Conservation (phyloP, 2,329 filamentous ascomycete species). For the Fusarium sarcochroum region DNA sequence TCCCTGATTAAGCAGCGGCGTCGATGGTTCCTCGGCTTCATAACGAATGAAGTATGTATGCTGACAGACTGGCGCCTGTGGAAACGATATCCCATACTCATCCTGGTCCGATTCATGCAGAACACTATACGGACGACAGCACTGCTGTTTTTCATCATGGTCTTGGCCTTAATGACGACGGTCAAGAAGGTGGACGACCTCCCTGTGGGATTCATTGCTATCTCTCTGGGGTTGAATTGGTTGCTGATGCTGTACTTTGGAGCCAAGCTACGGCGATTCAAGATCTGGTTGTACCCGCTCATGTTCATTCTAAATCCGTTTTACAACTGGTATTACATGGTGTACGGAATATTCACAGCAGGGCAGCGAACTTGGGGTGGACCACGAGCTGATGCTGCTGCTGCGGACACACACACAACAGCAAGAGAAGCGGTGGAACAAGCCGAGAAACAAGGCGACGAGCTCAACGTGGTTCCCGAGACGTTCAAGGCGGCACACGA, state of each 20-base stretch:
- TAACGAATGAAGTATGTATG: slow-evolving; percentile 99
- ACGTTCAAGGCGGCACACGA: slow-evolving; percentile 78
- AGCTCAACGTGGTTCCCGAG: slow-evolving; percentile 90
- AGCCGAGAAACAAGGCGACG: slow-evolving; percentile 84
- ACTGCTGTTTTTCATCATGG: slow-evolving; percentile 93
- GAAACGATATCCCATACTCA: slow-evolving; percentile 89
- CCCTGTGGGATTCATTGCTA: slow-evolving; percentile 92
- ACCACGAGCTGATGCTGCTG: slow-evolving; percentile 88
- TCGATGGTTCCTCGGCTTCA: slow-evolving; percentile 96
- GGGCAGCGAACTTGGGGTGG: slow-evolving; percentile 97
- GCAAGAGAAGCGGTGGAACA: slow-evolving; percentile 87
- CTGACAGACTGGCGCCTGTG: slow-evolving; percentile 93
- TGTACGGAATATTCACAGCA: slow-evolving; percentile 95
- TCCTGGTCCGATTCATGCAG: slow-evolving; percentile 91
- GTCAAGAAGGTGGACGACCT: slow-evolving; percentile 83
- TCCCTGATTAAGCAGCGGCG: slow-evolving; percentile 94
- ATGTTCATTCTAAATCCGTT: slow-evolving; percentile 98
- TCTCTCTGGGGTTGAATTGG: slow-evolving; percentile 95
- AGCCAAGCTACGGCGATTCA: slow-evolving; percentile 86
- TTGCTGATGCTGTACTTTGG: slow-evolving; percentile 97
- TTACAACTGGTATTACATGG: slow-evolving; percentile 99
- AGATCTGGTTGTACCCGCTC: slow-evolving; percentile 93
- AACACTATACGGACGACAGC: slow-evolving; percentile 97
- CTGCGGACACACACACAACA: slow-evolving; percentile 81
- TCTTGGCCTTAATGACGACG: slow-evolving; percentile 87